Conservation (phyloP, 495 filamentous ascomycete genomes). For the Hypoxylon cercidicola region DNA sequence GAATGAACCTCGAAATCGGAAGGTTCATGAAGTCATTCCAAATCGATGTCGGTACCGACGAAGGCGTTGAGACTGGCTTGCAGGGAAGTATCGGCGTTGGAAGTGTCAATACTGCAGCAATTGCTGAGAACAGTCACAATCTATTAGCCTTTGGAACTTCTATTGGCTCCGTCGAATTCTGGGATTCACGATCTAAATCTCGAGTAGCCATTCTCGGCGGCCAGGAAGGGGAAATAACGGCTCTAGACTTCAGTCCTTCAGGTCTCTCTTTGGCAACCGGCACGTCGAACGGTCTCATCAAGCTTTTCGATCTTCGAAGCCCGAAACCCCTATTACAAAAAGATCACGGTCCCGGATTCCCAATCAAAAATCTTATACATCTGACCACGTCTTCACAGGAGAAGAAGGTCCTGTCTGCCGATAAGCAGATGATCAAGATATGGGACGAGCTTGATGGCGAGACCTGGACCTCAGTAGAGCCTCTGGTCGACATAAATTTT, state of each 20-base stretch:
- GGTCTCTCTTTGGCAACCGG: conserved; percentile 91
- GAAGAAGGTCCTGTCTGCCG: conserved; percentile 88
- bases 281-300: conserved; percentile 85
- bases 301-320: conserved; percentile 92
- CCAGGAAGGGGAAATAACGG: conserved; percentile 79
- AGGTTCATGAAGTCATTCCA: conserved; percentile 84
- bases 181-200: conserved; percentile 85
- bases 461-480: conserved; percentile 95
- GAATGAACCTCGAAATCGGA: conserved; percentile 89
- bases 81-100: conserved; percentile 86
- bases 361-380: conserved; percentile 86
- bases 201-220: conserved; percentile 78
- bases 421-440: conserved; percentile 97
- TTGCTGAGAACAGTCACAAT: conserved; percentile 91
- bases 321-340: conserved; percentile 86
- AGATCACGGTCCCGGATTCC: conserved; percentile 96
- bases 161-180: conserved; percentile 94
- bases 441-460: conserved; percentile 85
- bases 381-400: conserved; percentile 80
- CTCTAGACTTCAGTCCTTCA: conserved; percentile 84
- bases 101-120: conserved; percentile 86
- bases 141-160: conserved; percentile 95
- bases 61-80: conserved; percentile 72
- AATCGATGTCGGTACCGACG: conserved; percentile 87
- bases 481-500: conserved; percentile 90